Base-by-base conservation (phyloP, 148 eudicot genomes). In the Camellia granthamiana region DNA sequence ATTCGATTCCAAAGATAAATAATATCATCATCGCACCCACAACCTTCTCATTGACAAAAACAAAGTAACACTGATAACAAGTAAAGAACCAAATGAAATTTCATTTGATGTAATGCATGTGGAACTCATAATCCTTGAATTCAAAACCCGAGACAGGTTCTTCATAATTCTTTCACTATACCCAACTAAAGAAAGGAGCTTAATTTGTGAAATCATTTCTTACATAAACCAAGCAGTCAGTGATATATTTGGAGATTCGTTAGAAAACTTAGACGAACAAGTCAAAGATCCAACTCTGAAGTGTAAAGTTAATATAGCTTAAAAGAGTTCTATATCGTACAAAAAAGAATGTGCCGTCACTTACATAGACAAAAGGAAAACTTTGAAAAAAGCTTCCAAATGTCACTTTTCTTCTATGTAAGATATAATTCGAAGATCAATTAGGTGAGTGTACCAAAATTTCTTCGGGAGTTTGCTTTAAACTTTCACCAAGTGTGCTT, bases 401-500 rank as follows among this genome's bases (percentile, higher is more conserved):
- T 23, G 10, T 64, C n/a, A 77, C 38, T 30, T 47, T 77, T 15
- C 15, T 55, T 51, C 46, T 16, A 30, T 23, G 47, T 14, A 65
- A 77, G 41, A 47, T 65, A 47, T 47, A 19, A 76, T 47, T 61
- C 6, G 19, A 47, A 63, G 59, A 49, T 19, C 21, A 65, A 67
- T 66, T n/a, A 66, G n/a, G 59, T 5, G n/a, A 18, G n/a, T 38
- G 52, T 52, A 74, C 63, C 60, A 23, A 77, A 77, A 16, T 51
- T 59, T 66, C 60, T 49, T 21, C 44, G 21, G n/a, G 56, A 21
- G 47, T 72, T 65, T 15, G 72, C 79, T 68, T 80, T 87, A 92
- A 78, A 84, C 84, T 81, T 89, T 92, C 38, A 56, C 80, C 80
- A 83, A 82, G 83, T 89, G 97, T 43, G 90, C 87, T 65, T 94